Base-by-base conservation (phyloP, 768 basidiomycete species). In the Serendipita sp. region DNA sequence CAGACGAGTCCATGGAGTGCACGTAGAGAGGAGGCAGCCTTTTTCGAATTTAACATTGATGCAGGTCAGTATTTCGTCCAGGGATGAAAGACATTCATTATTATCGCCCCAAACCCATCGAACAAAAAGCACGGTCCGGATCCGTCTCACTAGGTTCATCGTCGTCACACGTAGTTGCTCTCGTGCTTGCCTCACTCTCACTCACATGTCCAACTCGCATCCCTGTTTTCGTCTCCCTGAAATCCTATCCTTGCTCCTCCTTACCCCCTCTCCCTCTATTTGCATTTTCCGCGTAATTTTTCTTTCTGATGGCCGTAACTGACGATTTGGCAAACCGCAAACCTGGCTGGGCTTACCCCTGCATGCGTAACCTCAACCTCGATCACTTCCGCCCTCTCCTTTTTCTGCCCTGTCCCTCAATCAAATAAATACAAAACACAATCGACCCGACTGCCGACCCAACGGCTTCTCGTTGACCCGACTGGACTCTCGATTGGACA, bases 31-130 rank as follows among this genome's bases (percentile, higher is more conserved):
- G 91, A 94, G 68, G 79, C 85, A 65, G 86, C 86, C 1, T 86
- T 89, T 71, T 80, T 90, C 44, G 82, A 85, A 71, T 92, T 93
- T 76, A 85, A 91, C 72, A 75, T 90, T 62, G 81, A 81, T 51
- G 87, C 89, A 48, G 91, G 91, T 88, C 69, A 68, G 82, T 70
- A 41, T 32, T 41, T 65, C 5, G 41, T 41, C 41, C 41, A 41
- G 41, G 41, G 41, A 41, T 41, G 41, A 41, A 23, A 23, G 23
- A 23, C 23, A 23, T 44, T 23, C 35, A 35, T 34, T 18, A 30
- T 23, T 3, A 23, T 3, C 28, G 41, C 34, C n/a, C 64, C 65
- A 28, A n/a, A 11, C 30, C 23, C 11, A 32, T 58, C 13, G n/a
- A 13, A 58, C 34, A 15, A 58, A 13, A 58, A 58, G 35, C 10